These are phyloP conservation scores for Osmanthus fragrans DNA, from an alignment of 257 asterid genomes.

Conservation along the genomic window DNA sequence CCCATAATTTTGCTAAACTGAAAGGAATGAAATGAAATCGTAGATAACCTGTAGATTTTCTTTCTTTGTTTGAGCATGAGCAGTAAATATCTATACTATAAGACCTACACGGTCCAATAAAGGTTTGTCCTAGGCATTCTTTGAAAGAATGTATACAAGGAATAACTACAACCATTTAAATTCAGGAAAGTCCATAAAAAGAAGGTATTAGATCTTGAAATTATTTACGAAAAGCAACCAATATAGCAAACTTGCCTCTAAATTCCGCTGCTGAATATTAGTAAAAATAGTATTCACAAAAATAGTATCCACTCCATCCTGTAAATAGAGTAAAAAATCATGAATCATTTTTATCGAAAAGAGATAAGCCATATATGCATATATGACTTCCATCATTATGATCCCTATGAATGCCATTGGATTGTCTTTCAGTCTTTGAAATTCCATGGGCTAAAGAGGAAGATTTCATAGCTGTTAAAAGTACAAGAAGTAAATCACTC, in stretches of 20 bases:
- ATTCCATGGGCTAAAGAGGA: slow-evolving; percentile 1
- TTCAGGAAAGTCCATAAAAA: not conserved
- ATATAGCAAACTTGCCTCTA: slow-evolving; percentile 59
- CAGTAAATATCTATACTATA: too few relatives aligned
- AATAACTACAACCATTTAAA: not conserved
- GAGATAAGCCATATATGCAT: not conserved
- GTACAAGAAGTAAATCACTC: too few relatives aligned
- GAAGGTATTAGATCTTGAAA: not conserved
- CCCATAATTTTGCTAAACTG: too few relatives aligned
- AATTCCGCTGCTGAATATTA: slow-evolving; percentile 85
- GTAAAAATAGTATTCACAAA: slow-evolving; percentile 84
- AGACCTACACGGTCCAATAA: slow-evolving; percentile 20
- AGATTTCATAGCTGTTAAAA: not conserved
- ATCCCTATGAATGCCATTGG: not conserved
- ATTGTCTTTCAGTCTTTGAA: slow-evolving; percentile 14
- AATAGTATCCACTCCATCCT: slow-evolving; percentile 81
- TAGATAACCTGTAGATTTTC: too few relatives aligned
- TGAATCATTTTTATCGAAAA: not conserved
- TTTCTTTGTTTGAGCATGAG: too few relatives aligned
- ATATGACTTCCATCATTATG: not conserved
- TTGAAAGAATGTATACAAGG: slow-evolving; percentile 22
- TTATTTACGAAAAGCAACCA: not conserved
- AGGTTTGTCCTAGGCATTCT: slow-evolving; percentile 81
- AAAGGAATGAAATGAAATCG: too few relatives aligned
- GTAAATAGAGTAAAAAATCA: not conserved